Evolutionary conservation across 352 stramenopile species (phyloP).

Genomic region (Globisporangium cylindrosporum): DNA sequence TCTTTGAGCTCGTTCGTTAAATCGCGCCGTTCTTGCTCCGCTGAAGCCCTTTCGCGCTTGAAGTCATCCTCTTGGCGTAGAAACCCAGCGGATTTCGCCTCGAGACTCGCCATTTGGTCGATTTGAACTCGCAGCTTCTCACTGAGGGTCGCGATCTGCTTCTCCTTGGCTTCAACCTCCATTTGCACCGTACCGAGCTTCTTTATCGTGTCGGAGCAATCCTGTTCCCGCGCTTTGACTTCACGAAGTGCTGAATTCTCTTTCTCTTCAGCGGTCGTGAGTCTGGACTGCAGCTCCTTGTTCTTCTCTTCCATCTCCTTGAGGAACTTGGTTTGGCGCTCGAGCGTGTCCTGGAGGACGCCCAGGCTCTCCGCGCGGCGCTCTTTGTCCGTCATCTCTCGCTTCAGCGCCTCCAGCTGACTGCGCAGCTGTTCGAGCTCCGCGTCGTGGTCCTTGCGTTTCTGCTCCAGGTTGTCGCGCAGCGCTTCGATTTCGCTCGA

Average conservation of each 20-base stretch:
- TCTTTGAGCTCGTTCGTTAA: conserved; percentile 3
- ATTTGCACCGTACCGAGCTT: background rate
- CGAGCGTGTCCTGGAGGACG: conserved; percentile 20
- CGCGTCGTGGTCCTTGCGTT: conserved; percentile 8
- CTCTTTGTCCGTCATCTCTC: conserved; percentile 11
- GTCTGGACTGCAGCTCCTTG: conserved; percentile 7
- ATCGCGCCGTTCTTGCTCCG: conserved; percentile 8
- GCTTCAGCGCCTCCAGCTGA: conserved; percentile 14
- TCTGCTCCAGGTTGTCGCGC: background rate
- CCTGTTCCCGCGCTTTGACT: background rate
- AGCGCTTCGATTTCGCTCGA: conserved; percentile 5
- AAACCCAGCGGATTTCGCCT: background rate
- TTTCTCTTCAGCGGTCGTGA: background rate
- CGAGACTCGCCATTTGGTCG: conserved; percentile 1
- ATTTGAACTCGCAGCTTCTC: conserved; percentile 11
- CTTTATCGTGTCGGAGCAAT: conserved; percentile 6
- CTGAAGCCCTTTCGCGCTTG: conserved; percentile 1
- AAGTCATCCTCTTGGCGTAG: conserved; percentile 10
- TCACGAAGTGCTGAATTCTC: conserved; percentile 5
- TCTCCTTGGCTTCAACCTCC: conserved; percentile 8
- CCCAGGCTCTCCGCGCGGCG: conserved; percentile 6
- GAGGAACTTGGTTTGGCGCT: conserved; percentile 12
- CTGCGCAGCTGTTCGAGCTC: conserved; percentile 10
- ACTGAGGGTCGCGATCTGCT: background rate
- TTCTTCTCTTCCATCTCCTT: conserved; percentile 18